A percentile compares a stretch with the other conserved stretches of the same genome.
phyloP scores from a whole-genome alignment of 2,329 filamentous ascomycete genomes.

The Aspergillus pseudoglaucus region DNA sequence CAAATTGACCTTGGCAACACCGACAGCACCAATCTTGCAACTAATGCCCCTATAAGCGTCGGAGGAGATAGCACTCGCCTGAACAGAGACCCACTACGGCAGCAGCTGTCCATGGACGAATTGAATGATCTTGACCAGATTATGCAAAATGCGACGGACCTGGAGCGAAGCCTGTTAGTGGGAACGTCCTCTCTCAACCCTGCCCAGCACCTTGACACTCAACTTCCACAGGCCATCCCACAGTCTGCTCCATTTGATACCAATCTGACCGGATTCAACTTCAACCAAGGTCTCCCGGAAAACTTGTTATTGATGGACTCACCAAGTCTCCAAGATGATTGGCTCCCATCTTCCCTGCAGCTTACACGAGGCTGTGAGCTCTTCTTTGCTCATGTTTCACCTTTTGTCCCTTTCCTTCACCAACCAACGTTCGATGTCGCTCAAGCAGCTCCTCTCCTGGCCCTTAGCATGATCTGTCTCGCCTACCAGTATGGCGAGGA shows the following conservation, averaged over 20 bases:
- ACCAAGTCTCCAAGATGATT: constrained; percentile 17
- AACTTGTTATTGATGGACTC: neutral
- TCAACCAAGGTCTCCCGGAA: constrained; percentile 2
- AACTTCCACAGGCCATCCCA: neutral
- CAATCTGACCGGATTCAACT: constrained; percentile 1
- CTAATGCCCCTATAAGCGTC: too few relatives aligned
- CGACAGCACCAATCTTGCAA: too few relatives aligned
- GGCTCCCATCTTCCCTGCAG: constrained; percentile 27
- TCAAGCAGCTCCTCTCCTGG: too few relatives aligned
- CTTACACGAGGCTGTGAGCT: constrained; percentile 26
- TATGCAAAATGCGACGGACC: constrained; percentile 9
- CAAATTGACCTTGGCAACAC: too few relatives aligned
- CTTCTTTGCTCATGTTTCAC: constrained; percentile 32
- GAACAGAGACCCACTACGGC: too few relatives aligned
- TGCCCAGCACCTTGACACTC: constrained; percentile 5
- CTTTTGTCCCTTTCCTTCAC: too few relatives aligned
- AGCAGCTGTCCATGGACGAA: too few relatives aligned
- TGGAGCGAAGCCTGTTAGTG: constrained; percentile 12
- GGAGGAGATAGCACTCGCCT: too few relatives aligned
- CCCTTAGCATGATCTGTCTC: too few relatives aligned
- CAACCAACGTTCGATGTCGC: too few relatives aligned
- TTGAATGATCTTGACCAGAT: too few relatives aligned
- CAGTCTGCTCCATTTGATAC: neutral
- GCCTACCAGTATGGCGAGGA: too few relatives aligned
- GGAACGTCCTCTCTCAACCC: constrained; percentile 10